These are phyloP conservation scores for Wickerhamomyces sp. DNA, from an alignment of 1,139 yeast species.

Conservation along the genomic window DNA sequence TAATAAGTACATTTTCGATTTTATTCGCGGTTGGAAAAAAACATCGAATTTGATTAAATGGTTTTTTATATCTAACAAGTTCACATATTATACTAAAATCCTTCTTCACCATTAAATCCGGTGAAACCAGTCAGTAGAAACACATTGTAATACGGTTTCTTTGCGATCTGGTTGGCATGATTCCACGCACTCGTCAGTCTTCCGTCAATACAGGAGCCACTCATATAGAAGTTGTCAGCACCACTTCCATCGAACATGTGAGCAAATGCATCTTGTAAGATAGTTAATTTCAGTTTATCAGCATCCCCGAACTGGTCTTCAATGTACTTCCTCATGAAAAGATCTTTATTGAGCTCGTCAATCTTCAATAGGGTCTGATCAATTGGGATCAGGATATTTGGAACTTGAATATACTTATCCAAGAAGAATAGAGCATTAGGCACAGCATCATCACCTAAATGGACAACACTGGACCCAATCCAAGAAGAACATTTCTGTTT, in stretches of 20 bases:
- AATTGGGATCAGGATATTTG: slow-evolving; percentile 65
- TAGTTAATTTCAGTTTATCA: slow-evolving; percentile 45
- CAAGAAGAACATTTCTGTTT: slow-evolving; percentile 57
- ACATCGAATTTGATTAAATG: neutral
- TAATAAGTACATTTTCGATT: neutral
- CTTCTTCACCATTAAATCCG: slow-evolving; percentile 72
- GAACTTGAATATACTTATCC: slow-evolving; percentile 74
- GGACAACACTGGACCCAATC: slow-evolving; percentile 76
- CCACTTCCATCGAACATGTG: slow-evolving; percentile 79
- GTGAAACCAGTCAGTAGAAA: slow-evolving; percentile 66
- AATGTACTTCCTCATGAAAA: slow-evolving; percentile 44
- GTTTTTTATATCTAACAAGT: neutral
- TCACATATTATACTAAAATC: slow-evolving; percentile 22
- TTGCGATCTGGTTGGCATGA: slow-evolving; percentile 64
- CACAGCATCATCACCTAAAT: slow-evolving; percentile 72
- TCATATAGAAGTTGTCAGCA: slow-evolving; percentile 72
- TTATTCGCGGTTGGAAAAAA: too few relatives aligned
- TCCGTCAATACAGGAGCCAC: slow-evolving; percentile 79
- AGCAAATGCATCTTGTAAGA: slow-evolving; percentile 62
- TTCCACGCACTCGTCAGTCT: slow-evolving; percentile 77
- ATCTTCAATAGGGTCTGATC: slow-evolving; percentile 51
- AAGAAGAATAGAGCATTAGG: slow-evolving; percentile 73
- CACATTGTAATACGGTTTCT: slow-evolving; percentile 58
- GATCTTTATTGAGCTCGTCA: slow-evolving; percentile 47
- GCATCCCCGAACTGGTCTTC: slow-evolving; percentile 50